Conservation (phyloP, 805 yeast species). For the Candida golubevii region DNA sequence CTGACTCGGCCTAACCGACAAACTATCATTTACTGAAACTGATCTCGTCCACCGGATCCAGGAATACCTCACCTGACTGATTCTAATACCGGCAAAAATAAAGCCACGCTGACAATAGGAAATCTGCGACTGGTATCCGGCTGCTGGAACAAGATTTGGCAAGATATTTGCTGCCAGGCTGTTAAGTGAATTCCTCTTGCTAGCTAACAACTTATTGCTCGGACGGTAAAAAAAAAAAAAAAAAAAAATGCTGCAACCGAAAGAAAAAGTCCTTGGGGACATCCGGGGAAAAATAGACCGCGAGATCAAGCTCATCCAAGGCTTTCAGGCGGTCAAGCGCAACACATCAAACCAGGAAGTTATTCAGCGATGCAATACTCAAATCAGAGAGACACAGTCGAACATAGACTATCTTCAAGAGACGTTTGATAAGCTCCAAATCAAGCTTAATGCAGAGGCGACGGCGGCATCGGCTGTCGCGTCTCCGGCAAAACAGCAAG, state of each 20-base stretch:
- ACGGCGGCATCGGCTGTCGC: slow-evolving; percentile 3
- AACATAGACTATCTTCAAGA: slow-evolving; percentile 86
- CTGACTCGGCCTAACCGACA: too few species aligned
- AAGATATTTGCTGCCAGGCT: too few species aligned
- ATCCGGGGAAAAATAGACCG: slow-evolving; percentile 83
- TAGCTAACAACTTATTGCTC: too few species aligned
- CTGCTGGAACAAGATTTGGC: too few species aligned
- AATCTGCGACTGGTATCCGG: too few species aligned
- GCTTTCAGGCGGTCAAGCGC: slow-evolving; percentile 76
- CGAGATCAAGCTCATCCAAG: slow-evolving; percentile 81
- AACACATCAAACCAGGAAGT: slow-evolving; percentile 77
- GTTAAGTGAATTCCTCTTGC: too few species aligned
- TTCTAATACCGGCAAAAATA: too few species aligned
- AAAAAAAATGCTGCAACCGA: slow-evolving; percentile 16
- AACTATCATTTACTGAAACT: too few species aligned
- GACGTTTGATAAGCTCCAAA: slow-evolving; percentile 58
- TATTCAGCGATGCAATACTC: slow-evolving; percentile 85
- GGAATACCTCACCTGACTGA: too few species aligned
- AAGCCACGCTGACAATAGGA: too few species aligned
- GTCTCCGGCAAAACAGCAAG: neutral
- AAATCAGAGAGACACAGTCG: slow-evolving; percentile 85
- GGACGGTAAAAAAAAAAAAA: too few species aligned
- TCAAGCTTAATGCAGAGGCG: slow-evolving; percentile 23
- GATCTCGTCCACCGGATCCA: too few species aligned
- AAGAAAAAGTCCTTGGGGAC: slow-evolving; percentile 48